A percentile compares a stretch with the other conserved stretches of the same genome.
Conservation (phyloP, 345 rosid genomes). For the Balakata baccata region DNA sequence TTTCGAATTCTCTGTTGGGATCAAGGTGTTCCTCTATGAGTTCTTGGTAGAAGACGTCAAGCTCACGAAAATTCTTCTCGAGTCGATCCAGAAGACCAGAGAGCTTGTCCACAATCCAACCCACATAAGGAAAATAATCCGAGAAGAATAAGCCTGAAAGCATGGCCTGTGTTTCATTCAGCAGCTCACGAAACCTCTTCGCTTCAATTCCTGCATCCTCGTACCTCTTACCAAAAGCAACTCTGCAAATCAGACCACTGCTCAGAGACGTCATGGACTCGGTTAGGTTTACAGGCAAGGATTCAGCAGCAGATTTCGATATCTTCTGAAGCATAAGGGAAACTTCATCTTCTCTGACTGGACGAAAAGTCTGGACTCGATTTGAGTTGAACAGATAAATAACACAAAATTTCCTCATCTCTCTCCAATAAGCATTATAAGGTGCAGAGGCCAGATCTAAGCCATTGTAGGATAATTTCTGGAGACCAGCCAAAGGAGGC, state of each 20-base stretch:
- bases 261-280: neutral
- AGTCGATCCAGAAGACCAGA: neutral
- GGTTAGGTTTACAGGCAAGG: neutral
- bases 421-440: neutral
- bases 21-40: slow-evolving; percentile 17
- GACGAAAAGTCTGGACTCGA: neutral
- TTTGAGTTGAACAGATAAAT: neutral
- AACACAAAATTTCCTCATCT: neutral
- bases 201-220: neutral
- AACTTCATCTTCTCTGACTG: neutral
- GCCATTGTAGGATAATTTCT: neutral
- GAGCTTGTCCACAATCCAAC: neutral
- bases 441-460: neutral
- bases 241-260: neutral
- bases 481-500: neutral
- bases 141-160: neutral
- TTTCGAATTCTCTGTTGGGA: neutral
- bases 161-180: neutral
- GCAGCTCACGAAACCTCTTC: neutral
- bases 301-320: neutral
- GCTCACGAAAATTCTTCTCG: slow-evolving; percentile 7
- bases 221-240: neutral
- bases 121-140: neutral
- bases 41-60: slow-evolving; percentile 15
- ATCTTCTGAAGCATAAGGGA: neutral